A percentile compares a stretch with the other conserved stretches of the same genome.
These are phyloP conservation scores for Nephelium lappaceum DNA, from an alignment of 345 rosid species.

Conservation along the genomic window DNA sequence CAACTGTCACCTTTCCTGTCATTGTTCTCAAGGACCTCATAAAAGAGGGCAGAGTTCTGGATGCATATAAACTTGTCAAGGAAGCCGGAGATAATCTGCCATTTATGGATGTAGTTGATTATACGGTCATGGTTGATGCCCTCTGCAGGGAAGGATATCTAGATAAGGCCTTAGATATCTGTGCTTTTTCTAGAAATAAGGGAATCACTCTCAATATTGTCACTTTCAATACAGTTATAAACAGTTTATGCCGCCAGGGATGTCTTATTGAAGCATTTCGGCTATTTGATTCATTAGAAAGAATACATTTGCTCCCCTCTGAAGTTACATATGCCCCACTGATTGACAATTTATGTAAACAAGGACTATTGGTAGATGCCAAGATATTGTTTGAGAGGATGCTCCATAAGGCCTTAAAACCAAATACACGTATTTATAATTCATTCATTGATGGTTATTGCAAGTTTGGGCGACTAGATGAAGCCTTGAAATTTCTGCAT, in stretches of 20 bases:
- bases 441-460: slow-evolving; percentile 65
- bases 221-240: slow-evolving; percentile 69
- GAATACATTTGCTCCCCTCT: slow-evolving; percentile 58
- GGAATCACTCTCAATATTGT: slow-evolving; percentile 58
- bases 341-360: slow-evolving; percentile 71
- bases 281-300: slow-evolving; percentile 79
- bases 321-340: slow-evolving; percentile 59
- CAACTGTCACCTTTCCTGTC: slow-evolving; percentile 38
- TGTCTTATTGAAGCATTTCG: slow-evolving; percentile 87
- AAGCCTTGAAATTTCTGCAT: slow-evolving; percentile 57
- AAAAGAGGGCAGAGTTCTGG: slow-evolving; percentile 52
- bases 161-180: slow-evolving; percentile 62
- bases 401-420: slow-evolving; percentile 50
- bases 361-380: slow-evolving; percentile 68
- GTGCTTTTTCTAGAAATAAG: slow-evolving; percentile 53
- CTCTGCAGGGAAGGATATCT: slow-evolving; percentile 75
- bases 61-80: slow-evolving; percentile 61
- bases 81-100: slow-evolving; percentile 44
- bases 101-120: slow-evolving; percentile 63
- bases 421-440: slow-evolving; percentile 58
- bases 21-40: slow-evolving; percentile 49
- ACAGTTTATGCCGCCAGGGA: slow-evolving; percentile 76
- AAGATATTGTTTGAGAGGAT: slow-evolving; percentile 57
- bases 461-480: slow-evolving; percentile 61
- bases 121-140: slow-evolving; percentile 57